These are phyloP conservation scores for Lithospermum erythrorhizon DNA, from an alignment of 257 asterid species.

Conservation along the genomic window DNA sequence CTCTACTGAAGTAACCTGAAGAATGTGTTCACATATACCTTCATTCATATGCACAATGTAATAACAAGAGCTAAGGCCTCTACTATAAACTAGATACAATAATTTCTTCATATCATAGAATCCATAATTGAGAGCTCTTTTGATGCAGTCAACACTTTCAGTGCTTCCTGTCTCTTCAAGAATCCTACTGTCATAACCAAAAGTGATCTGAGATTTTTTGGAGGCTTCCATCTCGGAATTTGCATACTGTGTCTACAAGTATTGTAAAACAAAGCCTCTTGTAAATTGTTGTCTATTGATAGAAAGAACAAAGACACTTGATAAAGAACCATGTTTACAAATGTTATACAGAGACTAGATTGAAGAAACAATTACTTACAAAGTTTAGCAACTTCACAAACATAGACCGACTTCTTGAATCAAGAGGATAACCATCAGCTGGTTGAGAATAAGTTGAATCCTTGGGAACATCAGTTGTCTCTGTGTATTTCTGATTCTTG, in stretches of 20 bases:
- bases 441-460: too few species aligned
- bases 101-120: not conserved
- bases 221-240: slow-evolving; percentile 1
- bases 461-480: too few species aligned
- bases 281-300: too few species aligned
- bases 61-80: slow-evolving; percentile 2
- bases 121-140: not conserved
- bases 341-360: not conserved
- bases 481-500: too few species aligned
- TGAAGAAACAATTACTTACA: not conserved
- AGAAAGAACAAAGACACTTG: too few species aligned
- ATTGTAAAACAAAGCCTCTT: not conserved
- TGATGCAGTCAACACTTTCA: not conserved
- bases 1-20: not conserved
- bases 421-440: not conserved
- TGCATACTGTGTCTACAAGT: not conserved
- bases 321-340: not conserved
- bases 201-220: not conserved
- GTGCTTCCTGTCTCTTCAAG: not conserved
- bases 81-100: not conserved
- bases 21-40: not conserved
- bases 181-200: not conserved
- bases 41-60: not conserved
- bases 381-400: not conserved
- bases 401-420: not conserved